These are phyloP conservation scores for Radiomyces spectabilis DNA, from an alignment of 192 early-diverging fungal genomes.

Conservation along the genomic window DNA sequence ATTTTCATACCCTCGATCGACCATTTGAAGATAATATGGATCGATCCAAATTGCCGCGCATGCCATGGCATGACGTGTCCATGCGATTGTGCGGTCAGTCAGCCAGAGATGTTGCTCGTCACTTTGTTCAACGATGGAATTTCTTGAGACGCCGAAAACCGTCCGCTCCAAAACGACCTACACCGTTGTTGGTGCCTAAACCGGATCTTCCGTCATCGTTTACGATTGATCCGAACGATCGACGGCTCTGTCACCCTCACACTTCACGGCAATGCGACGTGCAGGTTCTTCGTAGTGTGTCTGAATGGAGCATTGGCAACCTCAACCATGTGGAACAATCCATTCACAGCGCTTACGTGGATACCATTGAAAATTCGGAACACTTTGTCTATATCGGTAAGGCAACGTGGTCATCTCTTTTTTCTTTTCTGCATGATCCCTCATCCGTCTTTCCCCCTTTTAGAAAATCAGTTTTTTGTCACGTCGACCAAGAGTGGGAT, in stretches of 20 bases:
- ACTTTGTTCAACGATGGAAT: conserved; percentile 86
- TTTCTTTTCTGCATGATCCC: neutral
- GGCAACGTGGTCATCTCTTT: neutral
- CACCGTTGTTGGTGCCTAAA: conserved; percentile 65
- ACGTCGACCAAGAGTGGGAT: conserved; percentile 40
- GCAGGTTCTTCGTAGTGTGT: conserved; percentile 60
- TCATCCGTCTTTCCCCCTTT: neutral
- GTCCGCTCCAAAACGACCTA: conserved; percentile 36
- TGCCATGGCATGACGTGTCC: conserved; percentile 87
- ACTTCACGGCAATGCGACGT: conserved; percentile 18
- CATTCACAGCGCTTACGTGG: conserved; percentile 72
- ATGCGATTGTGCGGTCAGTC: conserved; percentile 69
- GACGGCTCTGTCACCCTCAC: conserved; percentile 4
- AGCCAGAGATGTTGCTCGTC: conserved; percentile 68
- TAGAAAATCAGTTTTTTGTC: conserved; percentile 86
- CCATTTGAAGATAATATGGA: conserved; percentile 41
- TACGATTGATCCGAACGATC: conserved; percentile 39
- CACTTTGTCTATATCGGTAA: conserved; percentile 78
- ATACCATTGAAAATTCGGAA: conserved; percentile 64
- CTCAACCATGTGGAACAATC: conserved; percentile 48
- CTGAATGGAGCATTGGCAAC: conserved; percentile 61
- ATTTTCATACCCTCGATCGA: conserved; percentile 54
- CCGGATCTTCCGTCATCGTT: conserved; percentile 50
- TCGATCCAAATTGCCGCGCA: conserved; percentile 46
- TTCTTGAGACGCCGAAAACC: conserved; percentile 57